phyloP scores from a whole-genome alignment of 306 rosid species.

The Trifolium pratense region DNA sequence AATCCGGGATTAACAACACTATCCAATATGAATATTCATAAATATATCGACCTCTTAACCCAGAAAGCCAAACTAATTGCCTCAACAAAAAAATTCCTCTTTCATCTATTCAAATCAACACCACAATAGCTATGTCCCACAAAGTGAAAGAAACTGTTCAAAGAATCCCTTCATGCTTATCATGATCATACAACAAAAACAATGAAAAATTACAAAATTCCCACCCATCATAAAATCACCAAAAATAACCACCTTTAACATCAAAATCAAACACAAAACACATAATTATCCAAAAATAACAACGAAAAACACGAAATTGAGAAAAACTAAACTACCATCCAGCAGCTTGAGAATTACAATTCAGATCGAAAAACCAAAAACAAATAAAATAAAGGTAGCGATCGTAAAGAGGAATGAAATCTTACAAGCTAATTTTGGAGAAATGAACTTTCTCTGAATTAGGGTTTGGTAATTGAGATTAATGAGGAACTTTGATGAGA shows the following conservation, averaged over 20 bases:
- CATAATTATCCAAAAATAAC: constrained; percentile 32
- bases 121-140: background rate
- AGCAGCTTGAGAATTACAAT: constrained; percentile 26
- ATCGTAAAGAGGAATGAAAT: constrained; percentile 36
- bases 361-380: constrained; percentile 1
- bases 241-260: constrained; percentile 18
- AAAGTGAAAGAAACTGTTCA: too few relatives aligned
- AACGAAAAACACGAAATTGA: background rate
- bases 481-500: constrained; percentile 11
- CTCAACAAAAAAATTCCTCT: background rate
- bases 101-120: background rate
- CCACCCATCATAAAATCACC: background rate
- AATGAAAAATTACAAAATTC: constrained; percentile 16
- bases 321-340: too few relatives aligned
- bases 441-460: background rate
- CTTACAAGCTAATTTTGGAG: constrained; percentile 19
- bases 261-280: constrained; percentile 11
- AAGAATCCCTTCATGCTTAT: background rate
- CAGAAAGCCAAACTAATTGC: constrained; percentile 25
- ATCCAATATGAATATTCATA: background rate
- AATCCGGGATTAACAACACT: background rate
- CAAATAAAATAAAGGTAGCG: constrained; percentile 5
- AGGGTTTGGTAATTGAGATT: constrained; percentile 25
- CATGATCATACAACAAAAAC: constrained; percentile 1
- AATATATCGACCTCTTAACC: constrained; percentile 2